Evolutionary conservation across 768 basidiomycete genomes (phyloP).

Genomic region (Paxillus involutus): DNA sequence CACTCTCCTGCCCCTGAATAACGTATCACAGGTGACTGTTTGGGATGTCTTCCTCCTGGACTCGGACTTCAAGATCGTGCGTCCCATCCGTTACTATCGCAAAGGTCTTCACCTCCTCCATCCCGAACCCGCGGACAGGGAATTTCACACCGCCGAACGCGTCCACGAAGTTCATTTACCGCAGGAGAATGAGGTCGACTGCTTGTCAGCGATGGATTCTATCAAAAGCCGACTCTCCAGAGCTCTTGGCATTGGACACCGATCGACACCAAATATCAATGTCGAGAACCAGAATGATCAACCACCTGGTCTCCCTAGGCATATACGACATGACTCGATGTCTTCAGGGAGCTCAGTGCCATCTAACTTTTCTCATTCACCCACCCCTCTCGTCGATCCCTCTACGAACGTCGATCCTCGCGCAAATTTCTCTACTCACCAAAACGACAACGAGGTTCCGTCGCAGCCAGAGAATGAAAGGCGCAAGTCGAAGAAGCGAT

Average conservation of each 20-base stretch:
- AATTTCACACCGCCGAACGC: slow-evolving; percentile 18
- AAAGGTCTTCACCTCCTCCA: slow-evolving; percentile 76
- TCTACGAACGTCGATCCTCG: slow-evolving; percentile 73
- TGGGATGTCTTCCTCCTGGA: slow-evolving; percentile 96
- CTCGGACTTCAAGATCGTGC: slow-evolving; percentile 81
- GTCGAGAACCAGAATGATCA: slow-evolving; percentile 6
- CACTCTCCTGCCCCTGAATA: neutral
- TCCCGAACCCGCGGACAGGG: slow-evolving; percentile 28
- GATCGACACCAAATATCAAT: slow-evolving; percentile 12
- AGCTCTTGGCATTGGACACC: slow-evolving; percentile 38
- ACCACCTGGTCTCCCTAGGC: neutral
- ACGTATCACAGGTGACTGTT: slow-evolving; percentile 56
- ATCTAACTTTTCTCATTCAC: slow-evolving; percentile 38
- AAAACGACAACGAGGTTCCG: slow-evolving; percentile 15
- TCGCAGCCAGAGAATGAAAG: slow-evolving; percentile 37
- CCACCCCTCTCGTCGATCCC: slow-evolving; percentile 73
- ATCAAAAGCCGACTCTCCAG: slow-evolving; percentile 48
- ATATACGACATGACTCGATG: slow-evolving; percentile 13
- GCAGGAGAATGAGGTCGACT: slow-evolving; percentile 32
- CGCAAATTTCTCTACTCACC: slow-evolving; percentile 15
- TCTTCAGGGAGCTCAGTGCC: slow-evolving; percentile 38
- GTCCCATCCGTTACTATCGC: slow-evolving; percentile 88
- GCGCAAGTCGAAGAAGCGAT: slow-evolving; percentile 46
- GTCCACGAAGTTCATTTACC: slow-evolving; percentile 18
- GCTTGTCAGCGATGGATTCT: slow-evolving; percentile 45